Evolutionary conservation across 805 yeast genomes (phyloP), one percentile per base, ranked within the genome.

Genomic region (Saturnispora quitensis): DNA sequence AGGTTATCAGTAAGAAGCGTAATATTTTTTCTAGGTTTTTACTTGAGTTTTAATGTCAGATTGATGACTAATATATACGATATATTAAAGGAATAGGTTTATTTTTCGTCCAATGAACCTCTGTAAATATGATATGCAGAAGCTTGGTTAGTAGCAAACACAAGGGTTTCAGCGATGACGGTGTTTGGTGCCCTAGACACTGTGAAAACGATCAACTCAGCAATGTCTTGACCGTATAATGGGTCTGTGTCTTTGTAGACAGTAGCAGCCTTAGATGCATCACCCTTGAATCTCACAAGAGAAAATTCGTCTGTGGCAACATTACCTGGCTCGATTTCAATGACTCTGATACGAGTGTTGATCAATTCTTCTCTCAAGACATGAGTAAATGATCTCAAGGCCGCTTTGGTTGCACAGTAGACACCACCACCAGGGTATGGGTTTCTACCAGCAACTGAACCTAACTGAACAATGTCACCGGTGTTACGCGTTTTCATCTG

Each of bases 121-220:
- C 67, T 60, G 72, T 82, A 73, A 35, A 84, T 67, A 62, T 84
- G 87, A 58, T 73, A 69, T 7, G 95, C 81, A 53, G 86, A 76
- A 4, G 95, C 96, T 73, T 90, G 97, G 71, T 86, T 83, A 45
- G 82, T 77, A 17, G 96, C 87, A 71, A 89, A 87, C 12, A 91
- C 82, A 64, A 90, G 73, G 17, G 88, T 74, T 64, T 89, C 95
- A 22, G 91, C 90, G 62, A 85, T 69, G 17, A 85, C 91, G 1
- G 86, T 80, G 64, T 85, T 85, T 57, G 75, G 77, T 55, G 80
- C 78, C 68, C 93, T 78, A 7, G 89, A 72, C 44, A 80, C 71
- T 15, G 80, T 80, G 64, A 84, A 85, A 8, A 79, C 80, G 60
- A 86, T 82, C 50, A 82, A 62, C 61, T 85, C 93, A 25, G 91